These are phyloP conservation scores for Cyberlindnera americana DNA, from an alignment of 805 yeast species.

Conservation along the genomic window DNA sequence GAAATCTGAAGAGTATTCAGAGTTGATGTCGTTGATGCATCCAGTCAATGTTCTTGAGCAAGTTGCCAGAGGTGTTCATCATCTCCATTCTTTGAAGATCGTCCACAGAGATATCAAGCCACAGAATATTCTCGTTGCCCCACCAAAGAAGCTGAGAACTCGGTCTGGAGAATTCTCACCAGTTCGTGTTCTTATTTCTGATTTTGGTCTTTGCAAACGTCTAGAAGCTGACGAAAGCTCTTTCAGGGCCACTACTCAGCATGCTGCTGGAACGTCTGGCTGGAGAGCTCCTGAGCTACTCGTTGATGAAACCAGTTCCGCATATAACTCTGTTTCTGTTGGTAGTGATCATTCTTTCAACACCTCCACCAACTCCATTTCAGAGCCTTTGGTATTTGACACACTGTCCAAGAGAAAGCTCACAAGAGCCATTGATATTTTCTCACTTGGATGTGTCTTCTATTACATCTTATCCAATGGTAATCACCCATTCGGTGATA, in stretches of 20 bases:
- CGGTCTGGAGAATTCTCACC: slow-evolving; percentile 34
- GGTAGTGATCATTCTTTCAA: slow-evolving; percentile 25
- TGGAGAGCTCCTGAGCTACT: slow-evolving; percentile 97
- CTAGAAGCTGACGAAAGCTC: slow-evolving; percentile 91
- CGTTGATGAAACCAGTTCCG: slow-evolving; percentile 33
- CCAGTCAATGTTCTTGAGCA: slow-evolving; percentile 62
- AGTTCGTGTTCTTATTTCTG: slow-evolving; percentile 79
- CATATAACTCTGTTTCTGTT: slow-evolving; percentile 12
- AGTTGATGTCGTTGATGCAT: slow-evolving; percentile 40
- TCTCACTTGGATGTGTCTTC: slow-evolving; percentile 92
- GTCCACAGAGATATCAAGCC: slow-evolving; percentile 96
- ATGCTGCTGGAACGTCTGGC: slow-evolving; percentile 96
- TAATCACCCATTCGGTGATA: slow-evolving; percentile 91
- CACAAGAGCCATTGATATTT: slow-evolving; percentile 88
- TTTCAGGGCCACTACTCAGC: slow-evolving; percentile 85
- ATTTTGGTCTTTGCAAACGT: slow-evolving; percentile 92
- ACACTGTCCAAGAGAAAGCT: slow-evolving; percentile 51
- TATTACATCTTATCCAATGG: slow-evolving; percentile 83
- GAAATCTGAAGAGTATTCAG: slow-evolving; percentile 35
- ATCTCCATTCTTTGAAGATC: slow-evolving; percentile 83
- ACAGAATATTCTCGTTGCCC: slow-evolving; percentile 84
- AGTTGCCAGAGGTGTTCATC: slow-evolving; percentile 78
- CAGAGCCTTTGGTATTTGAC: slow-evolving; percentile 37
- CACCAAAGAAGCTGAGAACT: slow-evolving; percentile 45
- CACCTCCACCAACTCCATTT: slow-evolving; percentile 24